Evolutionary conservation across 1,139 yeast genomes (phyloP).

Genomic region (Scheffersomyces quercinus): DNA sequence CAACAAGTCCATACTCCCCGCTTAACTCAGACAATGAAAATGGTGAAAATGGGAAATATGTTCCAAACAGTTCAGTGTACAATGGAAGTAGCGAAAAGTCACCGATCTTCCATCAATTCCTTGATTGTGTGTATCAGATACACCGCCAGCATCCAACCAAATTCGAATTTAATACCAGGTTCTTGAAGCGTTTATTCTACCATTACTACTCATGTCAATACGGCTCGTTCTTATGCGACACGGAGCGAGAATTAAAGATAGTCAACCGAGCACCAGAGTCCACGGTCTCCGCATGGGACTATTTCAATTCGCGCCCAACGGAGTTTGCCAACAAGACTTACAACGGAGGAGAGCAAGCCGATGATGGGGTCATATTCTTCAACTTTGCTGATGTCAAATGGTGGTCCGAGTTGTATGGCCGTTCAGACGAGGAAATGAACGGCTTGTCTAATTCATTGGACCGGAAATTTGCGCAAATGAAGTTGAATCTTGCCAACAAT

Average conservation of each 20-base stretch:
- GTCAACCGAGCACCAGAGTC: constrained; percentile 36
- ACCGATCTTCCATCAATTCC: constrained; percentile 90
- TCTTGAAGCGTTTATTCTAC: constrained; percentile 77
- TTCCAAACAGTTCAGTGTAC: constrained; percentile 25
- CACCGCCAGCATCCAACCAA: constrained; percentile 65
- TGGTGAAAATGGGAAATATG: constrained; percentile 13
- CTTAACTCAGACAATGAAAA: constrained; percentile 10
- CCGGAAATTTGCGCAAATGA: constrained; percentile 44
- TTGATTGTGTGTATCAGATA: constrained; percentile 86
- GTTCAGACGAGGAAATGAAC: constrained; percentile 81
- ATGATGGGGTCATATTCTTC: constrained; percentile 58
- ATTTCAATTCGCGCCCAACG: constrained; percentile 71
- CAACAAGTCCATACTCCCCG: constrained; percentile 19
- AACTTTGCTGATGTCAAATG: constrained; percentile 69
- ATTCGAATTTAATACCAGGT: constrained; percentile 89
- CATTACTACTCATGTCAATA: constrained; percentile 94
- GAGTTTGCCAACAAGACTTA: constrained; percentile 67
- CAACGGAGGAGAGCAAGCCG: constrained; percentile 25
- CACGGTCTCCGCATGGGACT: constrained; percentile 91
- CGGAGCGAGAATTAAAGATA: constrained; percentile 57
- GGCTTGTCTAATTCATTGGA: constrained; percentile 49
- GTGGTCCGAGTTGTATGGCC: constrained; percentile 86
- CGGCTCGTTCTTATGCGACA: constrained; percentile 82
- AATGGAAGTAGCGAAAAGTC: constrained; percentile 56
- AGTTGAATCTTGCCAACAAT: constrained; percentile 7